These are phyloP conservation scores for Paraconiothyrium sp. DNA, from an alignment of 2,329 filamentous ascomycete genomes.

Conservation along the genomic window DNA sequence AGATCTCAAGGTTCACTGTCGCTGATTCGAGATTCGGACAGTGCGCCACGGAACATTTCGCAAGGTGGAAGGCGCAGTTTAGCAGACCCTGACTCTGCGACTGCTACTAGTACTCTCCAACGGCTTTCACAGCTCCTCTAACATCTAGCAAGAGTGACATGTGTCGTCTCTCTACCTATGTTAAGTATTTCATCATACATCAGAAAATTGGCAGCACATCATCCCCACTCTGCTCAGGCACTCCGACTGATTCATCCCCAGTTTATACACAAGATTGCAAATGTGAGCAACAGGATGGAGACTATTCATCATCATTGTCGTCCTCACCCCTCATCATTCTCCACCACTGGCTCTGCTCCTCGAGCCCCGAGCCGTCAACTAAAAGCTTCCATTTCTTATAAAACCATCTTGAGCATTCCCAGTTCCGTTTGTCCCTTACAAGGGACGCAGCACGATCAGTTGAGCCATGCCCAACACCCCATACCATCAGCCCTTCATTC, in stretches of 20 bases:
- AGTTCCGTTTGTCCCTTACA: constrained; percentile 1
- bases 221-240: too few species aligned
- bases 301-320: neutral
- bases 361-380: constrained; percentile 2
- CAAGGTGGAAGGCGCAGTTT: neutral
- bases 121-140: too few species aligned
- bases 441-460: neutral
- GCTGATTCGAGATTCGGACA: neutral
- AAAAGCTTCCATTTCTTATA: constrained; percentile 3
- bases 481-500: constrained; percentile 4
- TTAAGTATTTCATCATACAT: too few species aligned
- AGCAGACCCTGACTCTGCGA: too few species aligned
- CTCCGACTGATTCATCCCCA: too few species aligned
- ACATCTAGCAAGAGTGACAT: too few species aligned
- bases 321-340: constrained; percentile 5
- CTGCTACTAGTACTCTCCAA: too few species aligned
- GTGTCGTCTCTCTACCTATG: too few species aligned
- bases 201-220: too few species aligned
- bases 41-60: neutral
- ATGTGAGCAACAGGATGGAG: too few species aligned
- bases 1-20: neutral
- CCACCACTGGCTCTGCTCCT: constrained; percentile 2
- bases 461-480: constrained; percentile 3
- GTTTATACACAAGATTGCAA: too few species aligned
- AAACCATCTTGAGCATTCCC: constrained; percentile 3